Percentiles rank a stretch among this genome's conserved stretches.
phyloP scores from a whole-genome alignment of 345 rosid species.

The Arabis hirsuta region DNA sequence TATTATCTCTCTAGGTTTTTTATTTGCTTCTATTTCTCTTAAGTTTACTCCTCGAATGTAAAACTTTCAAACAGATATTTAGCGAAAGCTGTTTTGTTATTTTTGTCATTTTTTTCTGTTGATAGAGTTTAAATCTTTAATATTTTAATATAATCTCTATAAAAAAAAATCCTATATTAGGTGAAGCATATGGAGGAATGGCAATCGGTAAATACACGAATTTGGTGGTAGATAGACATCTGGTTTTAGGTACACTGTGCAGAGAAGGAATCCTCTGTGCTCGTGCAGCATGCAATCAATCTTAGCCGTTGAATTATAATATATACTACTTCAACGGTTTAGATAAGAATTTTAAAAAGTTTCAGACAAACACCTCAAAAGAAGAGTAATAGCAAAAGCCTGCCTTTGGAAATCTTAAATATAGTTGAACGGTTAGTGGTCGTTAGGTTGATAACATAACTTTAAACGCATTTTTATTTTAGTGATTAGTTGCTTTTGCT shows the following conservation, averaged over 20 bases:
- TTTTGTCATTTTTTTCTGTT: too few species aligned
- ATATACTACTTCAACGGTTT: conserved; percentile 10
- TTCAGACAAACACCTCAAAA: conserved; percentile 31
- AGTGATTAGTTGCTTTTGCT: conserved; percentile 2
- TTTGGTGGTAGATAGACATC: background rate
- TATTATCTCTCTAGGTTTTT: too few species aligned
- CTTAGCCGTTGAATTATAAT: conserved; percentile 17
- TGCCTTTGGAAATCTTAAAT: conserved; percentile 37
- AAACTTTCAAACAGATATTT: too few species aligned
- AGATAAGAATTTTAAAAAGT: conserved; percentile 12
- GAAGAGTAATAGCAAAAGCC: conserved; percentile 36
- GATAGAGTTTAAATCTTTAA: too few species aligned
- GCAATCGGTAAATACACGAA: conserved; percentile 9
- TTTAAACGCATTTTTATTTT: conserved; percentile 5
- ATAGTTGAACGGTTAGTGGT: conserved; percentile 41
- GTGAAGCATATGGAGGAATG: too few species aligned
- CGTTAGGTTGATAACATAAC: conserved; percentile 22
- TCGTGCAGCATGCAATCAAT: conserved; percentile 34
- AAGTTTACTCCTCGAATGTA: too few species aligned
- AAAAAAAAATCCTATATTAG: too few species aligned
- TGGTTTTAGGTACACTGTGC: background rate
- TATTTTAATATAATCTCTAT: too few species aligned
- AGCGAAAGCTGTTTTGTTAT: too few species aligned
- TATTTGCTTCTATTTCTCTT: too few species aligned
- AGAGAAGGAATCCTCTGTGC: background rate